phyloP scores from a whole-genome alignment of 192 early-diverging fungal genomes.

The Lobosporangium transversale region DNA sequence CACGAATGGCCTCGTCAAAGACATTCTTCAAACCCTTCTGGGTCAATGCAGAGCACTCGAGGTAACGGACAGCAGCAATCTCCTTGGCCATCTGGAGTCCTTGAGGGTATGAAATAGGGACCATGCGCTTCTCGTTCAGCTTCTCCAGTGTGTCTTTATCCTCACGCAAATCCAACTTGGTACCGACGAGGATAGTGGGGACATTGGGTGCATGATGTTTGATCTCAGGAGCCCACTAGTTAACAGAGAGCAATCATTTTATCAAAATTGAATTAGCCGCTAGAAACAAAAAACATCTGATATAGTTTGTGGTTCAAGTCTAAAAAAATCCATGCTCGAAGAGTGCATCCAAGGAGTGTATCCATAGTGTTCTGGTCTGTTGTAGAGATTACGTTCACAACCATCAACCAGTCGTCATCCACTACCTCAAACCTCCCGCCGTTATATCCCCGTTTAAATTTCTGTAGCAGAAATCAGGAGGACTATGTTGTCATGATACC shows the following conservation, averaged over 20 bases:
- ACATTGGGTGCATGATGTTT: constrained; percentile 94
- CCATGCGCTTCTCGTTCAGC: constrained; percentile 85
- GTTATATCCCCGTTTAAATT: too few species aligned
- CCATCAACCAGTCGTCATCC: too few species aligned
- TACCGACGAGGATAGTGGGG: constrained; percentile 93
- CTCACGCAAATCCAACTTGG: constrained; percentile 97
- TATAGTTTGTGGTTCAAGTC: too few species aligned
- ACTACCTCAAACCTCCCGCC: too few species aligned
- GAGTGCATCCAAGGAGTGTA: too few species aligned
- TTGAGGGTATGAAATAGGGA: constrained; percentile 88
- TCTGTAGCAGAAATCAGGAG: too few species aligned
- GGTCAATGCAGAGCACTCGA: constrained; percentile 97
- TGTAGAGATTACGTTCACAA: too few species aligned
- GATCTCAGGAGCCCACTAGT: constrained; percentile 95
- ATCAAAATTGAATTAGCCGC: not conserved
- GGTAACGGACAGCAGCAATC: constrained; percentile 90
- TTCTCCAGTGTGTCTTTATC: constrained; percentile 91
- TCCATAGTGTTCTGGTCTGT: too few species aligned
- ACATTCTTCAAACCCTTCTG: constrained; percentile 98
- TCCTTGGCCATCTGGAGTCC: constrained; percentile 91
- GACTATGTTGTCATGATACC: too few species aligned
- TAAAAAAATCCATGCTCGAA: too few species aligned
- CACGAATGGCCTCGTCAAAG: constrained; percentile 98
- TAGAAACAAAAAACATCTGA: not conserved
- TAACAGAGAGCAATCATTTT: not conserved